Evolutionary conservation across 331 rosid species (phyloP).

Genomic region (Quercus lobata): DNA sequence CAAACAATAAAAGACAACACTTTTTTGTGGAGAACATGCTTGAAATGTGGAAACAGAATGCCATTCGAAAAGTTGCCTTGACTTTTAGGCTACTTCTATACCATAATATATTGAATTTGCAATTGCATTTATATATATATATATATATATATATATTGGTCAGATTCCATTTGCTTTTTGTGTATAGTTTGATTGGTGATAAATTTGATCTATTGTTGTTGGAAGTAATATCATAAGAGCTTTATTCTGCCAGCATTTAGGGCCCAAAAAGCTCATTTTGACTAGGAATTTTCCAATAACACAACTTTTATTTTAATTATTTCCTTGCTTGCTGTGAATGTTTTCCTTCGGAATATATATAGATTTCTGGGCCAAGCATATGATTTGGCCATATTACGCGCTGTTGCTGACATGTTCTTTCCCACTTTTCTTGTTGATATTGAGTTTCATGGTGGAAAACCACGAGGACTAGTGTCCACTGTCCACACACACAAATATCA

Average conservation of each 20-base stretch:
- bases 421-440: constrained; percentile 16
- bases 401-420: constrained; percentile 26
- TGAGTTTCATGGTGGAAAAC: constrained; percentile 21
- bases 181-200: constrained; percentile 25
- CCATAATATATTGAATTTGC: constrained; percentile 14
- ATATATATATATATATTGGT: neutral
- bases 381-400: constrained; percentile 33
- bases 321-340: neutral
- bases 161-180: constrained; percentile 32
- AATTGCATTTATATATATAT: too few relatives aligned
- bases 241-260: constrained; percentile 41
- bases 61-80: constrained; percentile 26
- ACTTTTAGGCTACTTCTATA: constrained; percentile 16
- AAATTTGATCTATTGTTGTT: constrained; percentile 38
- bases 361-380: constrained; percentile 39
- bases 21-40: constrained; percentile 11
- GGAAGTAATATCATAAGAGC: constrained; percentile 34
- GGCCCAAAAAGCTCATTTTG: constrained; percentile 38
- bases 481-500: constrained; percentile 8
- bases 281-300: constrained; percentile 10
- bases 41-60: constrained; percentile 30
- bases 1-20: constrained; percentile 10
- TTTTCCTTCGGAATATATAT: constrained; percentile 22
- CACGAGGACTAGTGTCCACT: constrained; percentile 15
- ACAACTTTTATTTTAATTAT: neutral